Base-by-base conservation (phyloP, 345 rosid genomes). In the Rhizophora mangle region DNA sequence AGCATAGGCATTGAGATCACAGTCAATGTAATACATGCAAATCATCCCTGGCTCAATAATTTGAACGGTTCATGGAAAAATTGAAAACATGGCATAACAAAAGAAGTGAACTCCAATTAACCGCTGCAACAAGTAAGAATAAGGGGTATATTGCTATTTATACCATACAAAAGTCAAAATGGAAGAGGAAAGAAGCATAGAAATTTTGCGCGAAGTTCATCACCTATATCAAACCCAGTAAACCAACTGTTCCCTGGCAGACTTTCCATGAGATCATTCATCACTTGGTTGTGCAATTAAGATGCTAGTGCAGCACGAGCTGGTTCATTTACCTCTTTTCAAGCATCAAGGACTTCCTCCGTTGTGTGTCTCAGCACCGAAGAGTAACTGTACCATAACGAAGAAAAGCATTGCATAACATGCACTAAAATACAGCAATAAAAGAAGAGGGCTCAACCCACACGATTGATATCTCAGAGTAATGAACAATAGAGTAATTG, bases 361-460 rank as follows among this genome's bases (percentile, higher is more conserved):
- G 86, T 87, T 36, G 98, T 91, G 91, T 91, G 98, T 81, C 97
- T 89, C 72, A 89, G 82, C 72, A 94, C 93, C 80, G 85, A 88
- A 67, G 96, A 91, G 78, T 91, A 94, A 73, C 97, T 91, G 91
- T 39, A 80, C 67, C 54, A 72, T 20, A 71, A 68, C 22, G 29
- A 59, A 68, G 5, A 59, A 49, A 43, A 20, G 37, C 36, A 52
- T 27, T n/a, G 0, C 57, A 34, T 18, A 60, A 20, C 53, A 16
- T 26, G 6, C 21, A 30, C 19, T 7, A 36, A 68, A 26, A 54
- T 46, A 15, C 8, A 68, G 26, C 5, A 19, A 43, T 47, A 37
- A 9, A 19, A 8, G 5, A 43, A 20, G 31, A 34, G 22, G 34
- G 18, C 3, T 22, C 2, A 47, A 6, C 18, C 30, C 31, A 13